Conservation (phyloP, 495 filamentous ascomycete species). For the Margaritispora aquatica region DNA sequence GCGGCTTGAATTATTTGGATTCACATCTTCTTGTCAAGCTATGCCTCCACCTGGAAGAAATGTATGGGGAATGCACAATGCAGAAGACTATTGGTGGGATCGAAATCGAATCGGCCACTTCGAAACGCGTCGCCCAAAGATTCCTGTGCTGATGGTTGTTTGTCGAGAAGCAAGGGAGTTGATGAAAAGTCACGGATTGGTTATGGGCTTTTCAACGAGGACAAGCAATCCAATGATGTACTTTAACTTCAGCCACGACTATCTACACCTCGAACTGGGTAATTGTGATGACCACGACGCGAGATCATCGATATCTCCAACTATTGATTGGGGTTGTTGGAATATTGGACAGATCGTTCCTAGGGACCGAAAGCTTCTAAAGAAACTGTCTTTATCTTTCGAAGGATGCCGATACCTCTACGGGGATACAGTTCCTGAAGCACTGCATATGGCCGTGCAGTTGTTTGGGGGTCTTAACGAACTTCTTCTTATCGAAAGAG, state of each 20-base stretch:
- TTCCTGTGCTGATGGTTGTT: neutral
- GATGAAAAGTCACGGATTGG: neutral
- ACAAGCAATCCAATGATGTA: neutral
- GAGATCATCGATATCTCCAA: neutral
- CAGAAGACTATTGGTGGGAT: neutral
- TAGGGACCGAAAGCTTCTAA: neutral
- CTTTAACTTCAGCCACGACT: neutral
- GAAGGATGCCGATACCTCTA: neutral
- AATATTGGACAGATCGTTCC: neutral
- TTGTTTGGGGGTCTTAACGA: neutral
- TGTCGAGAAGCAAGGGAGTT: neutral
- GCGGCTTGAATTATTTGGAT: neutral
- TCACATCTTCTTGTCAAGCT: neutral
- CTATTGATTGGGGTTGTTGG: neutral
- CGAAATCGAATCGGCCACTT: neutral
- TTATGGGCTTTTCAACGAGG: neutral
- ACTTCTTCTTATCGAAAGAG: neutral
- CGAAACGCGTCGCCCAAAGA: neutral
- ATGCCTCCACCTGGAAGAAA: no score
- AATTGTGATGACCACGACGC: no score
- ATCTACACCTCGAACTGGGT: neutral
- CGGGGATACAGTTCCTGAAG: neutral
- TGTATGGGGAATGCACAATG: no score
- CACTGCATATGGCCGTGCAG: neutral
- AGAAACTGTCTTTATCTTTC: neutral